A percentile compares a stretch with the other conserved stretches of the same genome.
Conservation (phyloP, 768 basidiomycete species). For the Collybiopsis luxurians region DNA sequence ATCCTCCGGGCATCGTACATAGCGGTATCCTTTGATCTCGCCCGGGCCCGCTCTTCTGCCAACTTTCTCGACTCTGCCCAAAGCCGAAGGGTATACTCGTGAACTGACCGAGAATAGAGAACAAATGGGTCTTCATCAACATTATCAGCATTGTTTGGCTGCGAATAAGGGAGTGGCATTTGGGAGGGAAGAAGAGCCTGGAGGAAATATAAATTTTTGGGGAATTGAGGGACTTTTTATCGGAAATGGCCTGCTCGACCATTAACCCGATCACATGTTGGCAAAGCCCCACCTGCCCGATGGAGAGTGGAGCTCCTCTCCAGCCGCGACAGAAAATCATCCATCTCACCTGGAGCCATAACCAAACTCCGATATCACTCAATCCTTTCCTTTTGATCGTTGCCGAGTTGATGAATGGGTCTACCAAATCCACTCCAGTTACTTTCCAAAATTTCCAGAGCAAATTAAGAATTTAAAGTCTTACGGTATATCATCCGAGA, state of each 20-base stretch:
- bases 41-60: conserved; percentile 48
- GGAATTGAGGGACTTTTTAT: conserved; percentile 2
- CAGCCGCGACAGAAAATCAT: not conserved
- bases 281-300: conserved; percentile 3
- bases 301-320: conserved; percentile 5
- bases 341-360: not conserved
- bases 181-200: not conserved
- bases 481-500: too few relatives aligned
- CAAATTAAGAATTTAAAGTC: too few relatives aligned
- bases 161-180: conserved; percentile 7
- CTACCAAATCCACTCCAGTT: too few relatives aligned
- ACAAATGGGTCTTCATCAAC: conserved; percentile 41
- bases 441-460: too few relatives aligned
- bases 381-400: not conserved
- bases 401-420: not conserved
- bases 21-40: conserved; percentile 18
- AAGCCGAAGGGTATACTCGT: conserved; percentile 63
- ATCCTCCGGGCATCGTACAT: conserved; percentile 18
- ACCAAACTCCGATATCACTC: too few relatives aligned
- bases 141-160: conserved; percentile 15
- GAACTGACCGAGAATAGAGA: conserved; percentile 61
- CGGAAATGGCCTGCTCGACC: not conserved
- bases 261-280: conserved; percentile 7
- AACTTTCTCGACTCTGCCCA: conserved; percentile 65
- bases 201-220: not conserved